These are phyloP conservation scores for Aechmea fasciata DNA, from an alignment of 176 grass and related monocot species.

Conservation along the genomic window DNA sequence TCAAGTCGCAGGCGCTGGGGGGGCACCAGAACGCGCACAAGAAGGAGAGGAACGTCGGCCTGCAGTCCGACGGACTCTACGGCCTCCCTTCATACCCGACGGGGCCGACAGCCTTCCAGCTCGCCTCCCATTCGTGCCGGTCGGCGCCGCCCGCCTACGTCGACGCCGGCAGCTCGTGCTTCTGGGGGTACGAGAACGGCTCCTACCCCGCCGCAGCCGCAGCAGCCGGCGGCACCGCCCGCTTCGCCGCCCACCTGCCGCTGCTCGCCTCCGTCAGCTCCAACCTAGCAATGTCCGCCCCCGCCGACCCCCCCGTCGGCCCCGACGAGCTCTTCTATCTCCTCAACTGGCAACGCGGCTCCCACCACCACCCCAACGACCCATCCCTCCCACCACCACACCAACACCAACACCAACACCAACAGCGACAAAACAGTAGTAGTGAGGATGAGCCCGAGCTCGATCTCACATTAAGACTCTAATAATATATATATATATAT, in stretches of 20 bases:
- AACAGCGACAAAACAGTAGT: neutral
- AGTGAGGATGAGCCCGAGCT: conserved; percentile 17
- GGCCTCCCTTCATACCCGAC: conserved; percentile 8
- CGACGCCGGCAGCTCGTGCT: neutral
- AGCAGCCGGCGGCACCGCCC: conserved; percentile 29
- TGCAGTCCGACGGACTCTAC: conserved; percentile 64
- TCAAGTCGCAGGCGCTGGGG: conserved; percentile 85
- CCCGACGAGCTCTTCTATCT: conserved; percentile 67
- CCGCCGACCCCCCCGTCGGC: conserved; percentile 30
- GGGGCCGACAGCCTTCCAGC: conserved; percentile 23
- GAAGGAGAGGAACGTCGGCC: conserved; percentile 77
- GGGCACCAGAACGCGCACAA: conserved; percentile 97
- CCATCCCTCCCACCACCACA: conserved; percentile 11
- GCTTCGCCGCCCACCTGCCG: conserved; percentile 42
- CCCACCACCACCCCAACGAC: conserved; percentile 21
- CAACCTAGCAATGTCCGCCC: conserved; percentile 31
- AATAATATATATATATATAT: neutral
- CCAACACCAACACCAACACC: conserved; percentile 27
- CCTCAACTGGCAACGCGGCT: conserved; percentile 87
- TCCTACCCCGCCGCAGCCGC: conserved; percentile 5
- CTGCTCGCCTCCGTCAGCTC: conserved; percentile 26
- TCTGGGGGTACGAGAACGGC: neutral
- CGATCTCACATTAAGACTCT: conserved; percentile 71
- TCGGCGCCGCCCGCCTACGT: neutral
- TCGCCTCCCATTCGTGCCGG: conserved; percentile 34